phyloP scores from a whole-genome alignment of 306 rosid genomes.

The Quercus suber region DNA sequence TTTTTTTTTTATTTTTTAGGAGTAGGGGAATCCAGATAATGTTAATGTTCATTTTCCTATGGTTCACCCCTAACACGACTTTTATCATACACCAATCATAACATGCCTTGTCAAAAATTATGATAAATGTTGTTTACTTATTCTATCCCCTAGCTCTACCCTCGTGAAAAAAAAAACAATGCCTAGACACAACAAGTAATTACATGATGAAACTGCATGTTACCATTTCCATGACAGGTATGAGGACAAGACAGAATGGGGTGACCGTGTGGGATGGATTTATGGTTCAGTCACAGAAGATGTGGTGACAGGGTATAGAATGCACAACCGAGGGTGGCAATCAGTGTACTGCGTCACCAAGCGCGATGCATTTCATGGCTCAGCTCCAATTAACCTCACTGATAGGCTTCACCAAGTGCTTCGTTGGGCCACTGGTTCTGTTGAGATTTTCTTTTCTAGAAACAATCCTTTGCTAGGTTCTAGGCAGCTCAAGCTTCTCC shows the following conservation, averaged over 20 bases:
- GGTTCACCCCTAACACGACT: too few relatives aligned
- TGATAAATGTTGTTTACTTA: too few relatives aligned
- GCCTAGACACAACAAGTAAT: background rate
- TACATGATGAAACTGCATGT: background rate
- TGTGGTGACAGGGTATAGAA: slow-evolving; percentile 52
- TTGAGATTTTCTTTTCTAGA: slow-evolving; percentile 51
- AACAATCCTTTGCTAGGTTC: slow-evolving; percentile 45
- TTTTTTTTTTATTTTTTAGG: background rate
- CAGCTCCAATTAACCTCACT: slow-evolving; percentile 52
- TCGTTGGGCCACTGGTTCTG: slow-evolving; percentile 62
- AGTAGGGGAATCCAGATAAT: too few relatives aligned
- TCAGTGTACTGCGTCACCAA: slow-evolving; percentile 53
- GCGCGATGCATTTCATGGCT: slow-evolving; percentile 50
- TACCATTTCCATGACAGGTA: slow-evolving; percentile 23
- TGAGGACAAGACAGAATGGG: slow-evolving; percentile 66
- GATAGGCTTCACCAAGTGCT: slow-evolving; percentile 51
- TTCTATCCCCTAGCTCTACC: too few relatives aligned
- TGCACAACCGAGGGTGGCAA: slow-evolving; percentile 65
- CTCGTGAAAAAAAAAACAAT: too few relatives aligned
- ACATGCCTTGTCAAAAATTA: too few relatives aligned
- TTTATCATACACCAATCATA: too few relatives aligned
- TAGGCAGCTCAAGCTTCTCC: slow-evolving; percentile 31
- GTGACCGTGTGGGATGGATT: slow-evolving; percentile 59
- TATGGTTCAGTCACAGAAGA: slow-evolving; percentile 61
- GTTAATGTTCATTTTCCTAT: too few relatives aligned